Evolutionary conservation across 345 rosid genomes (phyloP).

Genomic region (Citropsis articulata): DNA sequence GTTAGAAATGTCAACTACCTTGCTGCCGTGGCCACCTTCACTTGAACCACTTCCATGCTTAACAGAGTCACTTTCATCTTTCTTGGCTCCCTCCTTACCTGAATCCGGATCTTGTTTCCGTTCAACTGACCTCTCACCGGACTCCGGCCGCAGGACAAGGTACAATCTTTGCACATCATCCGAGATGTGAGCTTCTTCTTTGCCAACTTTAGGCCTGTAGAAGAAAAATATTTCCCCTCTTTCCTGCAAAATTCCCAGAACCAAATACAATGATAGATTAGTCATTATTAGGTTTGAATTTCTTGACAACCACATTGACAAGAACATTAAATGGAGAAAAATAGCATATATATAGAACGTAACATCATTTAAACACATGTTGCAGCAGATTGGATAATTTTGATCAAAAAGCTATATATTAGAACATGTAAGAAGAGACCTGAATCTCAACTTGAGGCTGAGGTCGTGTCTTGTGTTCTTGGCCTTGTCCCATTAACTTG

Average conservation of each 20-base stretch:
- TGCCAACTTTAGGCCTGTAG: slow-evolving; percentile 71
- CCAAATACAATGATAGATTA: neutral
- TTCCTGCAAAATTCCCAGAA: slow-evolving; percentile 34
- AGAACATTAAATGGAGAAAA: neutral
- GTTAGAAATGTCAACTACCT: slow-evolving; percentile 27
- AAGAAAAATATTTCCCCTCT: slow-evolving; percentile 82
- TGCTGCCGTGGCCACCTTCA: slow-evolving; percentile 53
- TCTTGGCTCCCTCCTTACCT: slow-evolving; percentile 45
- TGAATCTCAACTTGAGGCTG: slow-evolving; percentile 38
- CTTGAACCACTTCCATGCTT: neutral
- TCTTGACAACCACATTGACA: neutral
- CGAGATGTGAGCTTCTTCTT: slow-evolving; percentile 52
- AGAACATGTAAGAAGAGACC: slow-evolving; percentile 17
- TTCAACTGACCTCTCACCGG: slow-evolving; percentile 51
- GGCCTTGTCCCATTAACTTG: slow-evolving; percentile 39
- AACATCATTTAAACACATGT: no score
- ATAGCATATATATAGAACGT: no score
- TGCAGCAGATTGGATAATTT: no score
- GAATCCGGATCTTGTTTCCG: slow-evolving; percentile 62
- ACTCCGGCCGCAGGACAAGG: slow-evolving; percentile 61
- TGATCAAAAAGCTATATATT: neutral
- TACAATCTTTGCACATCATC: slow-evolving; percentile 69
- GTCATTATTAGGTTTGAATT: neutral
- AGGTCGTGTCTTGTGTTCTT: slow-evolving; percentile 35
- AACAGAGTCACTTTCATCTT: slow-evolving; percentile 1